These are phyloP conservation scores for Populus trichocarpa DNA, from an alignment of 441 rosid species.

Conservation along the genomic window DNA sequence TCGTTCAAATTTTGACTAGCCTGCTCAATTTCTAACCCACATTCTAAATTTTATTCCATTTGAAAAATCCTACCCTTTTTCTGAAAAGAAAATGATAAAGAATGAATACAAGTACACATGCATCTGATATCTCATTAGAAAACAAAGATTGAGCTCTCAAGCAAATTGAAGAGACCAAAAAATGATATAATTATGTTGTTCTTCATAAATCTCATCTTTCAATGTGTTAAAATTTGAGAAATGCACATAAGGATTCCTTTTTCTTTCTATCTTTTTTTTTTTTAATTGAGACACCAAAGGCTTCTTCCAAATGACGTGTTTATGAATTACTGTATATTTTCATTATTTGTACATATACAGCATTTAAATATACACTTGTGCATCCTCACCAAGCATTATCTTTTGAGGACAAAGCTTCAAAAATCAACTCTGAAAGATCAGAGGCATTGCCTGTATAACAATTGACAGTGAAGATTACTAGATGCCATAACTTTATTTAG, in stretches of 20 bases:
- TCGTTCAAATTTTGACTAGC: background rate
- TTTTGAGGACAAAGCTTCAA: constrained; percentile 66
- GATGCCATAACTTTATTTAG: background rate
- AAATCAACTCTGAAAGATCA: constrained; percentile 43
- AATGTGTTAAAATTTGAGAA: background rate
- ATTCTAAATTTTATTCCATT: background rate
- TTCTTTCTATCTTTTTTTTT: background rate
- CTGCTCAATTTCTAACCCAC: background rate
- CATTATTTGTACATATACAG: background rate
- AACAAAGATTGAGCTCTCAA: background rate
- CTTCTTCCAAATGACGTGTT: background rate
- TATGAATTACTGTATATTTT: background rate
- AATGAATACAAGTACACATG: background rate
- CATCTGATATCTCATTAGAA: background rate
- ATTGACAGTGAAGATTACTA: background rate
- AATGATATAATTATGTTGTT: background rate
- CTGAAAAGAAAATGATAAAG: background rate
- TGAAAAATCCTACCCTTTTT: background rate
- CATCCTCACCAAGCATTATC: constrained; percentile 62
- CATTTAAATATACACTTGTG: background rate
- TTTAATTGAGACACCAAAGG: background rate
- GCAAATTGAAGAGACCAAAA: background rate
- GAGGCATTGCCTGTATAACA: constrained; percentile 36
- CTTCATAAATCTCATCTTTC: background rate
- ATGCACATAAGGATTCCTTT: background rate